These are phyloP conservation scores for Chaetomium strumarium DNA, from an alignment of 2,329 filamentous ascomycete genomes.

Conservation along the genomic window DNA sequence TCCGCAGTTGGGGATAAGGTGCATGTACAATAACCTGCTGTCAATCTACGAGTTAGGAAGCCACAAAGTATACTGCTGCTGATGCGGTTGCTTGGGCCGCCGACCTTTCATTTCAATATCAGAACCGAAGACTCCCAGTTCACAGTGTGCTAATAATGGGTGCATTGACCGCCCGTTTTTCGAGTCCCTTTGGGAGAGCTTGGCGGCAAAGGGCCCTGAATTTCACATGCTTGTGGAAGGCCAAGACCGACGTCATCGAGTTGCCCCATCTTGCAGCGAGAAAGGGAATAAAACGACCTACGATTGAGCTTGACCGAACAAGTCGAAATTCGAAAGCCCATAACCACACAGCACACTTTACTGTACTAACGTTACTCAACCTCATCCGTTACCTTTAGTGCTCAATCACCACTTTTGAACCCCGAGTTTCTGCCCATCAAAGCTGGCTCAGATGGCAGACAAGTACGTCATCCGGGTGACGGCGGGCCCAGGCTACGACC, in stretches of 20 bases:
- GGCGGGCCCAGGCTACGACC: slow-evolving; percentile 71
- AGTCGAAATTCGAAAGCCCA: too few relatives aligned
- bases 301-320: too few relatives aligned
- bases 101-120: too few relatives aligned
- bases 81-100: too few relatives aligned
- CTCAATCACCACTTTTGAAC: background rate
- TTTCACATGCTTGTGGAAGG: background rate
- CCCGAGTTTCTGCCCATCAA: background rate
- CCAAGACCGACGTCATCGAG: slow-evolving; percentile 6
- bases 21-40: slow-evolving; percentile 10
- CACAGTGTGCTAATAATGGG: too few relatives aligned
- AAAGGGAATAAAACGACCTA: background rate
- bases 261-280: background rate
- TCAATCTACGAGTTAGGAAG: background rate
- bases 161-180: too few relatives aligned
- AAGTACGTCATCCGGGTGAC: slow-evolving; percentile 79
- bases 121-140: too few relatives aligned
- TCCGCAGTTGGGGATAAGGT: background rate
- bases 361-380: background rate
- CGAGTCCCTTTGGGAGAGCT: too few relatives aligned
- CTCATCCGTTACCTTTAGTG: too few relatives aligned
- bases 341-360: background rate
- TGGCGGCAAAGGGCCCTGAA: too few relatives aligned
- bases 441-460: slow-evolving; percentile 47
- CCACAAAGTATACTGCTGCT: background rate